phyloP scores from a whole-genome alignment of 805 yeast species.

The Limtongia smithiae region DNA sequence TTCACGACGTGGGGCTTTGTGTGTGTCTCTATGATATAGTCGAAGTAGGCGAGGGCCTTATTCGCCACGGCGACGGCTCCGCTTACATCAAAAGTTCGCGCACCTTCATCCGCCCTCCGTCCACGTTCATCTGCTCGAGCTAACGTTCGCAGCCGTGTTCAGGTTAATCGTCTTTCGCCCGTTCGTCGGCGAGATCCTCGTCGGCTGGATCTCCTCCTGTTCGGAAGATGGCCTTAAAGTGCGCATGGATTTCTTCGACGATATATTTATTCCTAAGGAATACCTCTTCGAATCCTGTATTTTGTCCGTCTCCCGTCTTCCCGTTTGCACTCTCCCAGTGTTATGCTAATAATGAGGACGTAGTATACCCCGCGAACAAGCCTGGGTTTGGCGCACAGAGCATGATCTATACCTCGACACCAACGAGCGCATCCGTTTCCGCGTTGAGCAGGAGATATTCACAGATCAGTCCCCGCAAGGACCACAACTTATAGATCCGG shows the following conservation, averaged over 20 bases:
- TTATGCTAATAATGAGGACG: too few species aligned
- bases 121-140: neutral
- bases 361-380: conserved; percentile 63
- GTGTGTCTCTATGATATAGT: conserved; percentile 79
- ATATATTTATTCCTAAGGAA: conserved; percentile 80
- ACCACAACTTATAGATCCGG: conserved; percentile 46
- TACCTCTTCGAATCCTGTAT: conserved; percentile 74
- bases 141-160: conserved; percentile 47
- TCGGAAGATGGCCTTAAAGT: conserved; percentile 81
- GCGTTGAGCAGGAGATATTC: conserved; percentile 86
- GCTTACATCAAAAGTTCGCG: conserved; percentile 31
- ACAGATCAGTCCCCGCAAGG: conserved; percentile 77
- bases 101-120: neutral
- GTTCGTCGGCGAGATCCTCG: conserved; percentile 85
- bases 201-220: conserved; percentile 91
- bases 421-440: conserved; percentile 85
- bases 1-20: conserved; percentile 80
- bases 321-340: too few species aligned
- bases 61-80: conserved; percentile 94
- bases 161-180: conserved; percentile 85
- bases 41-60: conserved; percentile 79
- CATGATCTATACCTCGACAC: conserved; percentile 78
- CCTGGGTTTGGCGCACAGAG: conserved; percentile 90
- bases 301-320: conserved; percentile 40
- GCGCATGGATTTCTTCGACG: conserved; percentile 84